phyloP scores from a whole-genome alignment of 2,329 filamentous ascomycete genomes.

The Chaetomium strumarium region DNA sequence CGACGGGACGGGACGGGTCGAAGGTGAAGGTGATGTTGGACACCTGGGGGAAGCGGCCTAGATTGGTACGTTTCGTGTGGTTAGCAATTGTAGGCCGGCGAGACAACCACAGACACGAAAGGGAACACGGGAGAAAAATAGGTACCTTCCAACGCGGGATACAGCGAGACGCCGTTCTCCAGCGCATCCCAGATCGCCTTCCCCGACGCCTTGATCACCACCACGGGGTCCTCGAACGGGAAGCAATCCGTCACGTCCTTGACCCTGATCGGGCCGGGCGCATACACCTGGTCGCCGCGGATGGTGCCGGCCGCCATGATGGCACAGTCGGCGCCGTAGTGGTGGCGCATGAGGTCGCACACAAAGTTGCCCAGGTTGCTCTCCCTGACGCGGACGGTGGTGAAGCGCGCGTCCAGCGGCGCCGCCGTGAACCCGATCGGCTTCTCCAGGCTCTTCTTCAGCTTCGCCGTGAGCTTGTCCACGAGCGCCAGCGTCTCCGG shows the following conservation, averaged over 20 bases:
- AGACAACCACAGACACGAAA: too few relatives aligned
- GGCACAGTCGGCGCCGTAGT: constrained; percentile 74
- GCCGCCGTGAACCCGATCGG: constrained; percentile 77
- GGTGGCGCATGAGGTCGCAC: constrained; percentile 81
- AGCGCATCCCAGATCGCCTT: constrained; percentile 70
- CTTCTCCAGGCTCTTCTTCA: constrained; percentile 73
- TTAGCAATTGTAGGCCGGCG: too few relatives aligned
- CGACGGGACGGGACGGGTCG: constrained; percentile 55
- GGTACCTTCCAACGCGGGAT: constrained; percentile 72
- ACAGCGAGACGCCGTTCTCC: constrained; percentile 74
- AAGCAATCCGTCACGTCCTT: constrained; percentile 87
- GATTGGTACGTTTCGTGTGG: not conserved
- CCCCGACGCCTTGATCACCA: constrained; percentile 67
- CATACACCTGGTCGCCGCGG: constrained; percentile 81
- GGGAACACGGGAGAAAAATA: not conserved
- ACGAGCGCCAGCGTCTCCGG: constrained; percentile 55
- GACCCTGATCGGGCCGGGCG: constrained; percentile 68
- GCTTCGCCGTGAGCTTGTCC: constrained; percentile 61
- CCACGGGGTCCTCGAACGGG: constrained; percentile 85
- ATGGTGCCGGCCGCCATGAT: constrained; percentile 84
- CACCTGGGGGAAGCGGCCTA: constrained; percentile 73
- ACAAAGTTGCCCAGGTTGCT: constrained; percentile 88
- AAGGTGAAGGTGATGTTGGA: constrained; percentile 75
- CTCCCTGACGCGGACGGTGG: constrained; percentile 69
- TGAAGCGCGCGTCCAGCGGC: constrained; percentile 80